Base-by-base conservation (phyloP, 441 rosid species). In the Rhodomyrtus psidioides region DNA sequence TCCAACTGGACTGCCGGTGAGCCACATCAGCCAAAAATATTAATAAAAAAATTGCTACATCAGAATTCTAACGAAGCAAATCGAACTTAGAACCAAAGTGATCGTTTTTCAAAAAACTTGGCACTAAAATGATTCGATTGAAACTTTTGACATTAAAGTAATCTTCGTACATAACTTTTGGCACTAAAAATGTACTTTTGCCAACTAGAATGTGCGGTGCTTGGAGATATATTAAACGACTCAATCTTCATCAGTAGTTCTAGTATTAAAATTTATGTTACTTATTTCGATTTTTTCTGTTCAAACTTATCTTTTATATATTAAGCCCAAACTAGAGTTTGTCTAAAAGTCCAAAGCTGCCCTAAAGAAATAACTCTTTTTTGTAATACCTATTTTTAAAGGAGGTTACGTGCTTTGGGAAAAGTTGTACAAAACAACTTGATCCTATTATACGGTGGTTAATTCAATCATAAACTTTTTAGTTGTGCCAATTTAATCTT, bases 381-480 rank as follows among this genome's bases (percentile, higher is more conserved):
- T 42, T 42, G 6, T 42, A 42, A 42, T 34, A 17, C 9, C 4
- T 2, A 28, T 17, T 39, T 62, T 62, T 17, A 2, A 16, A 1
- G 34, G 3, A 17, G 7, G 19, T 62, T 4, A 62, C 5, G 12
- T 28, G 75, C 12, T 30, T 34, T 5, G 2, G 14, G 26, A 1
- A 34, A 65, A 65, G 39, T 65, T 34, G 5, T 65, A 6, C 6
- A 19, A 65, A 65, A 65, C 9, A 9, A 19, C 7, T 1, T 34
- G 19, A 2, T 0, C 10, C 14, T 34, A 34, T 65, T 17, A 1
- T 34, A 34, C 1, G 14, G 26, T 0, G 1, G 14, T 1, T 1
- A 65, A 34, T 65, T 34, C 5, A 34, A 65, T 65, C 4, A 1
- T 65, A 65, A 65, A 0, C 0, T 0, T 19, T 9, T 34, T 1